Conservation (phyloP, 139 green algal genomes). For the Cymbomonas tetramitiformis region DNA sequence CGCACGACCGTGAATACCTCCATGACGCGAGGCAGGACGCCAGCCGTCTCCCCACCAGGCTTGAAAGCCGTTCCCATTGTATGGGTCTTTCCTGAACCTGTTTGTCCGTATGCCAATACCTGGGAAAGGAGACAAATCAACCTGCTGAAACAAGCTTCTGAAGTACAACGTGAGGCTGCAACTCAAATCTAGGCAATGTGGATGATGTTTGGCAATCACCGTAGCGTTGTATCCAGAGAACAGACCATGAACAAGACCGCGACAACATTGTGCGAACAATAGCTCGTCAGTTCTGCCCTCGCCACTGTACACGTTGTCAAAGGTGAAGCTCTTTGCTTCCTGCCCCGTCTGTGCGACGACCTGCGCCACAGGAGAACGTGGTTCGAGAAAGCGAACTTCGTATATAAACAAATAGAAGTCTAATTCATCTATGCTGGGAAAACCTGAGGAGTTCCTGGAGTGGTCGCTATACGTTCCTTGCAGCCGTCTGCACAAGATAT, state of each 20-base stretch:
- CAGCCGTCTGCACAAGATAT: too few relatives aligned
- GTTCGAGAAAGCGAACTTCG: background rate
- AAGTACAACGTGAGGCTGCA: too few relatives aligned
- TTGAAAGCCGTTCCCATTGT: slow-evolving; percentile 10
- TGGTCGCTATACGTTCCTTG: too few relatives aligned
- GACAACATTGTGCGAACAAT: background rate
- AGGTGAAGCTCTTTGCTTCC: too few relatives aligned
- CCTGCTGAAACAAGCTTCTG: too few relatives aligned
- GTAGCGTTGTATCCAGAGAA: slow-evolving; percentile 8
- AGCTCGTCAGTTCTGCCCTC: background rate
- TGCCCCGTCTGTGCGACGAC: too few relatives aligned
- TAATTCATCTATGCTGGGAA: background rate
- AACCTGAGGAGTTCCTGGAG: too few relatives aligned
- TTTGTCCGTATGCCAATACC: slow-evolving; percentile 23
- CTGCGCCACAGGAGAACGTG: background rate
- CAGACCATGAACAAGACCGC: background rate
- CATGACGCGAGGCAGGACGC: slow-evolving; percentile 1
- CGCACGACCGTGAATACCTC: too few relatives aligned
- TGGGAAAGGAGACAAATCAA: too few relatives aligned
- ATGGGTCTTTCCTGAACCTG: slow-evolving; percentile 18
- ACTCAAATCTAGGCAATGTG: too few relatives aligned
- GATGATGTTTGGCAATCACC: too few relatives aligned
- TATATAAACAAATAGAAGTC: background rate
- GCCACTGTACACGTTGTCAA: background rate
- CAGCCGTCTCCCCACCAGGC: background rate